Evolutionary conservation across 2,329 filamentous ascomycete species (phyloP).

Genomic region (Xylaria multiplex): DNA sequence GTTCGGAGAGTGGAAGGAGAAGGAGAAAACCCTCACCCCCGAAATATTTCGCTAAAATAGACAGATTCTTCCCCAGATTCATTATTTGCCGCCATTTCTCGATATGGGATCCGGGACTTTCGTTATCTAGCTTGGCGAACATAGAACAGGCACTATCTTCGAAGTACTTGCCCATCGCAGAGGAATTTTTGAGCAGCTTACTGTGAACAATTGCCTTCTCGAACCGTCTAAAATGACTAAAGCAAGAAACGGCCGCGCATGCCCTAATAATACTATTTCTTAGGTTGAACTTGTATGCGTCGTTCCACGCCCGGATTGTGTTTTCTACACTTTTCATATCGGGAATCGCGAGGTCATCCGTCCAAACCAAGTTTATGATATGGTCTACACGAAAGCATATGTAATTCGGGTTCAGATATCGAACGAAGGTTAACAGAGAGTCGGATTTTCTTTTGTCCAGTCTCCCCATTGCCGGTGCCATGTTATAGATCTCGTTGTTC

Average conservation of each 20-base stretch:
- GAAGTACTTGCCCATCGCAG: not conserved
- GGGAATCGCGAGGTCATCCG: not conserved
- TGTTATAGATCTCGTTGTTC: not conserved
- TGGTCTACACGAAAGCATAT: not conserved
- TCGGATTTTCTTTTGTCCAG: not conserved
- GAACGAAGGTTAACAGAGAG: not conserved
- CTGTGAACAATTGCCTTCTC: not conserved
- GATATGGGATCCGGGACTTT: too few relatives aligned
- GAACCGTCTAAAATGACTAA: not conserved
- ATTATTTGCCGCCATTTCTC: conserved; percentile 3
- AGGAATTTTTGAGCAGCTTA: not conserved
- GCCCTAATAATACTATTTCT: not conserved
- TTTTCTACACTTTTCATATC: not conserved
- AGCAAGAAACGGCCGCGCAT: conserved; percentile 11
- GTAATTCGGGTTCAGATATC: conserved; percentile 5
- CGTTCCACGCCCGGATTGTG: conserved; percentile 13
- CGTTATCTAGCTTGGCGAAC: not conserved
- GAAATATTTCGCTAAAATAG: not conserved
- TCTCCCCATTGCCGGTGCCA: not conserved
- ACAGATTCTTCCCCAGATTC: not conserved
- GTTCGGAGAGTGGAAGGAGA: conserved; percentile 5
- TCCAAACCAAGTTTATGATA: not conserved
- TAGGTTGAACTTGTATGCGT: not conserved
- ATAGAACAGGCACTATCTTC: not conserved
- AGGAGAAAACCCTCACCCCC: not conserved